Evolutionary conservation across 768 basidiomycete species (phyloP).

Genomic region (Pluteus cervinus): DNA sequence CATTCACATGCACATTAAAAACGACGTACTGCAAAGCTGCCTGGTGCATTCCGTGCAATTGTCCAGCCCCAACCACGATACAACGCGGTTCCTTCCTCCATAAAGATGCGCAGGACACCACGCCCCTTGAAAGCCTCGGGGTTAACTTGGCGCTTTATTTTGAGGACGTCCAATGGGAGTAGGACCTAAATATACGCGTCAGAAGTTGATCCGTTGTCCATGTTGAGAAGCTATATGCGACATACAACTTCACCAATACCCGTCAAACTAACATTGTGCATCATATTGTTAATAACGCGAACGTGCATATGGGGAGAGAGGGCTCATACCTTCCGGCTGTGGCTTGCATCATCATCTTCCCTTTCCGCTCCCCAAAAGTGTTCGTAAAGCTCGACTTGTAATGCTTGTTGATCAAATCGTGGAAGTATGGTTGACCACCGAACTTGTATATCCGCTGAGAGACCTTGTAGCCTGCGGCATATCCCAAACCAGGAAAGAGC

Average conservation of each 20-base stretch:
- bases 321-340: constrained; percentile 77
- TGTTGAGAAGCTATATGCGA: constrained; percentile 11
- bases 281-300: constrained; percentile 5
- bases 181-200: constrained; percentile 48
- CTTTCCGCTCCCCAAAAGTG: constrained; percentile 88
- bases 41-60: constrained; percentile 95
- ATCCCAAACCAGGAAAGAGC: constrained; percentile 96
- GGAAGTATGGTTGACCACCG: constrained; percentile 97
- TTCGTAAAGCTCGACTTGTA: constrained; percentile 79
- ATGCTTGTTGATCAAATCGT: constrained; percentile 81
- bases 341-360: constrained; percentile 95
- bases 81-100: constrained; percentile 86
- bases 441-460: constrained; percentile 96
- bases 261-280: constrained; percentile 42
- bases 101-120: constrained; percentile 81
- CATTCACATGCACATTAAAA: neutral
- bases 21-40: constrained; percentile 79
- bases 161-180: constrained; percentile 93
- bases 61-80: constrained; percentile 99
- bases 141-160: constrained; percentile 98
- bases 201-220: constrained; percentile 3
- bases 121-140: constrained; percentile 97
- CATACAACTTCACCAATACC: constrained; percentile 93
- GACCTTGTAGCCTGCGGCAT: constrained; percentile 97
- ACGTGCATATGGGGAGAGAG: neutral